Conservation (phyloP, 768 basidiomycete species). For the Mycena chlorophos region DNA sequence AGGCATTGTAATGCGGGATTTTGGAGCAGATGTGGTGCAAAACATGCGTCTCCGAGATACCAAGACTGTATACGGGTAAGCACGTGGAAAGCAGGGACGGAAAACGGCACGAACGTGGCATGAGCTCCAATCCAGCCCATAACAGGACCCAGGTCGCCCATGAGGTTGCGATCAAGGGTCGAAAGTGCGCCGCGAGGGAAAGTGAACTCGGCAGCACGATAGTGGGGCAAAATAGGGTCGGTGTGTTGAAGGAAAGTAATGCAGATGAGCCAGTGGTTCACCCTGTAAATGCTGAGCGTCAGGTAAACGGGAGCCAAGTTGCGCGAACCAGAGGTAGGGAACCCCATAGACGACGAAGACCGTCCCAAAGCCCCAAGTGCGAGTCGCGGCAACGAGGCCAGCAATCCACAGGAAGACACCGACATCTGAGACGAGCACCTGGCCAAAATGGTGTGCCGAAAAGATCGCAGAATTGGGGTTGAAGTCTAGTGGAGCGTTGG, state of each 20-base stretch:
- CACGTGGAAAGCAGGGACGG: not conserved
- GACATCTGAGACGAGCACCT: constrained; percentile 80
- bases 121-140: constrained; percentile 85
- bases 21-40: constrained; percentile 91
- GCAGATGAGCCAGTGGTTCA: constrained; percentile 92
- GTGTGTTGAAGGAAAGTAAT: constrained; percentile 99
- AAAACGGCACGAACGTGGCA: constrained; percentile 56
- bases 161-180: constrained; percentile 82
- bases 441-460: constrained; percentile 70
- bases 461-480: constrained; percentile 78
- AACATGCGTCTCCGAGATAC: constrained; percentile 93
- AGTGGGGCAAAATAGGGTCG: constrained; percentile 92
- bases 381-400: constrained; percentile 54
- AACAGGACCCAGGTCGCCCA: constrained; percentile 75
- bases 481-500: constrained; percentile 54
- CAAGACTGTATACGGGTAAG: constrained; percentile 28
- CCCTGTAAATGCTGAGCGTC: constrained; percentile 40
- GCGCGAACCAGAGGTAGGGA: constrained; percentile 80
- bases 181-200: constrained; percentile 92
- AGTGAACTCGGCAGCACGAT: constrained; percentile 84
- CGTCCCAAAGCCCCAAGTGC: constrained; percentile 63
- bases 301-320: not conserved
- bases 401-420: constrained; percentile 77
- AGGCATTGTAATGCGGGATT: constrained; percentile 95
- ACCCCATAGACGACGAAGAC: constrained; percentile 81